Conservation (phyloP, 1,284 basidiomycete species). For the Cystobasidium sp. region DNA sequence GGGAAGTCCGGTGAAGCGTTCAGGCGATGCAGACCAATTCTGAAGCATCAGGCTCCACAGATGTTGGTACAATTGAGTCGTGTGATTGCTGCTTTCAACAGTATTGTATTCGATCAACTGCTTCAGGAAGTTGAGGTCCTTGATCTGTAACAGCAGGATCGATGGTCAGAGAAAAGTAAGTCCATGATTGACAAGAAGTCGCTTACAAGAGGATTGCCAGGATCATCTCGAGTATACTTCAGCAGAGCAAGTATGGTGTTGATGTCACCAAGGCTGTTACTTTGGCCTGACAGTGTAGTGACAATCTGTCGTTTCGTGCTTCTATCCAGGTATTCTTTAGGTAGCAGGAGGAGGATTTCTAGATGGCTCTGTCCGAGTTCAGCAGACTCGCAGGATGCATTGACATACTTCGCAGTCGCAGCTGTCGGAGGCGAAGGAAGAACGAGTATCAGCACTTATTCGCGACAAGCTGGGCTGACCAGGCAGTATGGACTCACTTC, state of each 20-base stretch:
- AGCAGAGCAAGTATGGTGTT: not conserved
- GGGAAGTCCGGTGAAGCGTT: constrained; percentile 12
- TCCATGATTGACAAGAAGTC: not conserved
- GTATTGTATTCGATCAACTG: not conserved
- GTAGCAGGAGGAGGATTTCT: not conserved
- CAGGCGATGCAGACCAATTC: constrained; percentile 28
- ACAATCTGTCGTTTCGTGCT: constrained; percentile 20
- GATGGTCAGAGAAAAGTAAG: no score
- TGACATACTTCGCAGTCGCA: not conserved
- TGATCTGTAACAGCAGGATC: constrained; percentile 1
- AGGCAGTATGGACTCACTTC: constrained; percentile 21
- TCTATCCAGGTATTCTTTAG: constrained; percentile 21
- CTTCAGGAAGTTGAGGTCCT: constrained; percentile 8
- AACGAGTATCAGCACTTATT: no score
- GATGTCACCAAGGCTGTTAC: not conserved
- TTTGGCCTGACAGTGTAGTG: not conserved
- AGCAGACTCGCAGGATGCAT: not conserved
- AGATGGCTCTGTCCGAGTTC: not conserved
- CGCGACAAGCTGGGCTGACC: not conserved
- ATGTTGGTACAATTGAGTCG: constrained; percentile 19
- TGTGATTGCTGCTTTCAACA: not conserved
- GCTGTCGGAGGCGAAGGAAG: not conserved
- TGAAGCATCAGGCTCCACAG: constrained; percentile 17
- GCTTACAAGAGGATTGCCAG: constrained; percentile 30
- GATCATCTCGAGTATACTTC: constrained; percentile 29